Evolutionary conservation across 2,329 filamentous ascomycete species (phyloP).

Genomic region (Periconia macrospinosa): DNA sequence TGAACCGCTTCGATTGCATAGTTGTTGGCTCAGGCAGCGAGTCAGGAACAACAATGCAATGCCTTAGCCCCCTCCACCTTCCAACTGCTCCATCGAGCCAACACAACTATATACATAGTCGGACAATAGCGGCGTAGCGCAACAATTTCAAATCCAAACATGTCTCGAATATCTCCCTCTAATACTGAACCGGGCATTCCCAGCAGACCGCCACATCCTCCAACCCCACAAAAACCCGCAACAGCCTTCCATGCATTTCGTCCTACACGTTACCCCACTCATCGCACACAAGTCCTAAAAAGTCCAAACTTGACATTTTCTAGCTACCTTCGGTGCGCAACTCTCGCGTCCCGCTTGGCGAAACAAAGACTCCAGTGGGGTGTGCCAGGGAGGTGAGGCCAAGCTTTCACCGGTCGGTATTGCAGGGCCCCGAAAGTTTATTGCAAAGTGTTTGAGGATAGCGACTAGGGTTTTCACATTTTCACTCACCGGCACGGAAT

Average conservation of each 20-base stretch:
- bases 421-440: not conserved
- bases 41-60: no score
- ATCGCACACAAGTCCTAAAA: constrained; percentile 12
- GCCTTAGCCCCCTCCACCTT: no score
- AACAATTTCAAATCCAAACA: no score
- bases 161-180: no score
- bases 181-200: no score
- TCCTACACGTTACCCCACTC: not conserved
- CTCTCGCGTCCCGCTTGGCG: not conserved
- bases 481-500: not conserved
- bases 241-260: not conserved
- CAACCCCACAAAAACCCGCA: not conserved
- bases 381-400: not conserved
- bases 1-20: no score
- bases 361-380: not conserved
- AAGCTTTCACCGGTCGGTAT: not conserved
- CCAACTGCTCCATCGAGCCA: no score
- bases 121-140: no score
- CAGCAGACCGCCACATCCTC: no score
- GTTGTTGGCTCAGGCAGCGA: no score
- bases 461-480: not conserved
- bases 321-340: not conserved
- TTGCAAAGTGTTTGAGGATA: not conserved
- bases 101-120: no score
- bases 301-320: not conserved